Base-by-base conservation (phyloP, 2,329 filamentous ascomycete genomes). In the Alternaria infectoria region DNA sequence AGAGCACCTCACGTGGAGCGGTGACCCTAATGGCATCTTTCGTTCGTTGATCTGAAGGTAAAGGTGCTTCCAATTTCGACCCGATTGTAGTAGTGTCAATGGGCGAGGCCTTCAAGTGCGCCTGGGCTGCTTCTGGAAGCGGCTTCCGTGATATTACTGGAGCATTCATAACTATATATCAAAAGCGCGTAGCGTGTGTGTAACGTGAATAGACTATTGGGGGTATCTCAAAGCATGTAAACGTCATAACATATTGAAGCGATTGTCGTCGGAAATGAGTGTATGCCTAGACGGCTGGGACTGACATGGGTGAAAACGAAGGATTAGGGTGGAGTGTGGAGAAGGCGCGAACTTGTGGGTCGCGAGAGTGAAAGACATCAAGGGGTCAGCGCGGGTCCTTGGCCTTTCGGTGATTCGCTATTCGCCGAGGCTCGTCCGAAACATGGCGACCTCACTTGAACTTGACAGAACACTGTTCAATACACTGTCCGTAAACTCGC, bases 111-210 rank as follows among this genome's bases (percentile, higher is more conserved):
- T 69, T 72, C 15, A 70, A 49, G 25, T 74, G 65, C 9, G 69
- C 74, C 13, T 66, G 61, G 40, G 66, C 32, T 5, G 72, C 72
- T 58, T 66, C 64, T 30, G 68, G 69, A 26, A 71, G 54, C 30
- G 74, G 73, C 46, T 73, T 74, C 45, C 67, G 62, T 36, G 68
- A 61, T 61, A 73, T 69, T 11, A 46, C 61, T 52, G 50, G 58
- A 19, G 64, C 50, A 62, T 58, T 71, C 74, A 77, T 77, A 49
- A 40, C 46, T 45, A 45, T 6, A 19, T 57, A 25, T 51, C 26
- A 49, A 52, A 40, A 50, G 69, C 68, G 68, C 63, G 68, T 68
- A 59, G 43, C 46, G 47, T 21, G 55, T 56, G 40, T 50, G 32
- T 44, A 36, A 43, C 45, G 43, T 40, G n/a, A 46, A n/a, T 43